phyloP scores from a whole-genome alignment of 768 basidiomycete genomes.

The Nidularia pulvinata region DNA sequence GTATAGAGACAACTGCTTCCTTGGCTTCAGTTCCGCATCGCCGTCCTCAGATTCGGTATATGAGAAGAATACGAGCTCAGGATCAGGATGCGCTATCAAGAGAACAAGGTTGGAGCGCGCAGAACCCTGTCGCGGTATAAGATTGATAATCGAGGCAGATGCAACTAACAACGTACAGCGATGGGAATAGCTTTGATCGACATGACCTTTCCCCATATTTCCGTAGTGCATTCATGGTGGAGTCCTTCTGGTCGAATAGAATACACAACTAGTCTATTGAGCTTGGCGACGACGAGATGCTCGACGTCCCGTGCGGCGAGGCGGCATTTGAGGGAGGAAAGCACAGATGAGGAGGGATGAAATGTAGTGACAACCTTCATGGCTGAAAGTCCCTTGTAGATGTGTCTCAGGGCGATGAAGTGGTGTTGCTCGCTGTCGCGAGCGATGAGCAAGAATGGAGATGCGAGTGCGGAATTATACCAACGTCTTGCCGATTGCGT shows the following conservation, averaged over 20 bases:
- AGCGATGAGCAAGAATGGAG: not conserved
- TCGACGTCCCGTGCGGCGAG: slow-evolving; percentile 55
- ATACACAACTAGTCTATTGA: slow-evolving; percentile 67
- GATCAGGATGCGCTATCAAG: slow-evolving; percentile 76
- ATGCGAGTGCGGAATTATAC: not conserved
- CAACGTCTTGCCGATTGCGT: not conserved
- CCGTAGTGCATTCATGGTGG: slow-evolving; percentile 52
- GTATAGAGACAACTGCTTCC: slow-evolving; percentile 48
- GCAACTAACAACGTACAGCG: slow-evolving; percentile 33
- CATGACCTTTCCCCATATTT: slow-evolving; percentile 72
- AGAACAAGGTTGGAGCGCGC: slow-evolving; percentile 55
- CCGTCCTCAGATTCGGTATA: slow-evolving; percentile 38
- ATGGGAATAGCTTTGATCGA: slow-evolving; percentile 54
- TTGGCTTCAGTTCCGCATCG: slow-evolving; percentile 32
- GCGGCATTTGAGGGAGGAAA: slow-evolving; percentile 66
- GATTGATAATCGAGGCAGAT: not conserved
- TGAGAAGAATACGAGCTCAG: slow-evolving; percentile 64
- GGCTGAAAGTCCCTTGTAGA: slow-evolving; percentile 3
- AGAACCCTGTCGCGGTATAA: slow-evolving; percentile 19
- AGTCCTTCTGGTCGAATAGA: slow-evolving; percentile 63
- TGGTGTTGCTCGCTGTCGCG: not conserved
- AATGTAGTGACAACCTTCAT: slow-evolving; percentile 76
- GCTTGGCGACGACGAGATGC: slow-evolving; percentile 69
- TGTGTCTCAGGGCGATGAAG: not conserved
- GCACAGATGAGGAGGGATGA: slow-evolving; percentile 73